phyloP scores from a whole-genome alignment of 106 monocot genomes.

The Dendrobium huoshanense region DNA sequence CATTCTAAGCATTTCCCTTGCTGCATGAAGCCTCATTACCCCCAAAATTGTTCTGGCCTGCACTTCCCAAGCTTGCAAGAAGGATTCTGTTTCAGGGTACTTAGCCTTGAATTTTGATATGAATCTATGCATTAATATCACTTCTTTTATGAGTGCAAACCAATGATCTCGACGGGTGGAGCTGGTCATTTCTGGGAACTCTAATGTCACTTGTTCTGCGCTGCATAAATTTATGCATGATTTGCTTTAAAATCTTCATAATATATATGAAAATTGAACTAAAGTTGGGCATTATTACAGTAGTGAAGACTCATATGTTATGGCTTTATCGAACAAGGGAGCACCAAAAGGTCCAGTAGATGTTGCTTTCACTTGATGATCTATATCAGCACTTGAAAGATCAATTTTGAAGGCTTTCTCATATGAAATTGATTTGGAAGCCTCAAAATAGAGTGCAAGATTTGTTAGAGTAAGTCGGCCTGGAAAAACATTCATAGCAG shows the following conservation, averaged over 20 bases:
- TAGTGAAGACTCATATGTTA: conserved; percentile 46
- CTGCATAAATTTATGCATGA: conserved; percentile 21
- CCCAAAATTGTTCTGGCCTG: conserved; percentile 69
- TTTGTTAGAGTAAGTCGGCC: conserved; percentile 87
- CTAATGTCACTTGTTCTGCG: conserved; percentile 56
- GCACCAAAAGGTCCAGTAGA: conserved; percentile 92
- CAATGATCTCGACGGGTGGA: conserved; percentile 85
- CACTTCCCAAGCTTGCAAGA: conserved; percentile 55
- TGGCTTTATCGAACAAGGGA: conserved; percentile 78
- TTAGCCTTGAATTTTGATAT: conserved; percentile 46
- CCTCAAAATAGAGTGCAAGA: conserved; percentile 83
- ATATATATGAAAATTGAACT: background rate
- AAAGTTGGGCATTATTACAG: conserved; percentile 26
- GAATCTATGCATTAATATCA: conserved; percentile 60
- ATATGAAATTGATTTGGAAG: conserved; percentile 73
- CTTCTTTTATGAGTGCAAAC: conserved; percentile 72
- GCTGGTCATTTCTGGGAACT: conserved; percentile 95
- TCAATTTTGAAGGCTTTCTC: conserved; percentile 69
- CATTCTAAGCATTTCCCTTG: conserved; percentile 86
- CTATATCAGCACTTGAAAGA: conserved; percentile 33
- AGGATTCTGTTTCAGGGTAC: background rate
- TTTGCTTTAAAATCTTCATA: background rate
- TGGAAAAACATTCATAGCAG: conserved; percentile 14
- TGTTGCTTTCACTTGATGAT: conserved; percentile 56
- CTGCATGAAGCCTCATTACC: conserved; percentile 82